phyloP scores from a whole-genome alignment of 495 filamentous ascomycete genomes.

The Trypethelium eluteriae region DNA sequence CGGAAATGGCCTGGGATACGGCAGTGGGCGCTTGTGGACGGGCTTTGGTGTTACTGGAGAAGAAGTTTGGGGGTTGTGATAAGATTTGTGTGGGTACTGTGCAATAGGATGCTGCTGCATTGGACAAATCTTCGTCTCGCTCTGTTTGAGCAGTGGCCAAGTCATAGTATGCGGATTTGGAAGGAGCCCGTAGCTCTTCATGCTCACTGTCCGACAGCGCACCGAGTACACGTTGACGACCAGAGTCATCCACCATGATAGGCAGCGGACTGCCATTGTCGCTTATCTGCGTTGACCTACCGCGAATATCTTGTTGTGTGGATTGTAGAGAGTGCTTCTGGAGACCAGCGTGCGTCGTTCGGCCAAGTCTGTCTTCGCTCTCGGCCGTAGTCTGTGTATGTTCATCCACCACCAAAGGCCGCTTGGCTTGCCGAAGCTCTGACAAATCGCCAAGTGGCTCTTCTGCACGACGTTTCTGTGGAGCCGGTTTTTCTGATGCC shows the following conservation, averaged over 20 bases:
- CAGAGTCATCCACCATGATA: neutral
- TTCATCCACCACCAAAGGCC: neutral
- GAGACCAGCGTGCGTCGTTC: neutral
- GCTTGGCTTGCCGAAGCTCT: neutral
- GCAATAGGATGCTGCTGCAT: neutral
- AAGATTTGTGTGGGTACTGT: conserved; percentile 1
- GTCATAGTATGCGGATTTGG: neutral
- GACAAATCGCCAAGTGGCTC: neutral
- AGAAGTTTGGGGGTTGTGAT: neutral
- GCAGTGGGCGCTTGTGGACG: neutral
- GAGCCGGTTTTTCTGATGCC: neutral
- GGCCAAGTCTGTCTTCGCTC: neutral
- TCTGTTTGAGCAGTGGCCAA: neutral
- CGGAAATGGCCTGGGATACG: conserved; percentile 7
- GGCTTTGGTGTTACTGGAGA: conserved; percentile 2
- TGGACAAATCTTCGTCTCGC: neutral
- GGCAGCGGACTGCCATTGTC: neutral
- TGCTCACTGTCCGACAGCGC: neutral
- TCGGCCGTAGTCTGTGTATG: neutral
- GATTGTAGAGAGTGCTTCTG: neutral
- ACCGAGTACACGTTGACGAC: neutral
- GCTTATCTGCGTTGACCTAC: neutral
- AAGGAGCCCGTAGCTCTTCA: neutral
- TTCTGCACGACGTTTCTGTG: neutral
- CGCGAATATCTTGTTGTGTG: neutral